A percentile compares a stretch with the other conserved stretches of the same genome.
These are phyloP conservation scores for Eucalyptus tenuipes DNA, from an alignment of 345 rosid species.

Conservation along the genomic window DNA sequence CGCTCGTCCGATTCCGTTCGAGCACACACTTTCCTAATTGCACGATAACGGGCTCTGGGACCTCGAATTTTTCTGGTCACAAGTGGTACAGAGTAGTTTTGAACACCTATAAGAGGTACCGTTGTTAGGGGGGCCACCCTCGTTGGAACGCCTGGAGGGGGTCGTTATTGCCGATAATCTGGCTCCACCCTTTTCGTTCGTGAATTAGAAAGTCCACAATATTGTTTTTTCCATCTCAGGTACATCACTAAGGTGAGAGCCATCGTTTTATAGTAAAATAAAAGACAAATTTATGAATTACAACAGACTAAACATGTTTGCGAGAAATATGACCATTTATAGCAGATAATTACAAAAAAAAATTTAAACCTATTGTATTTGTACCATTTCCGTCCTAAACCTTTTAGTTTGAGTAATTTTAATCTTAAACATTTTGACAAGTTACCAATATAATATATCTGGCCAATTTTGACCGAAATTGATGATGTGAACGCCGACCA, in stretches of 20 bases:
- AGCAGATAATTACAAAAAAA: background rate
- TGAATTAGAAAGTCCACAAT: background rate
- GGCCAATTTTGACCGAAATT: background rate
- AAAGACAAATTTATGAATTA: background rate
- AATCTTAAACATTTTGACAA: no score
- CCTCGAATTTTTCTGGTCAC: background rate
- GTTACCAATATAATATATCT: no score
- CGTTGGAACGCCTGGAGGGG: background rate
- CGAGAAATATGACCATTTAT: background rate
- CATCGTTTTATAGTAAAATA: background rate
- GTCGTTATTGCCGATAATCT: background rate
- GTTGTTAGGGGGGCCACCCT: background rate
- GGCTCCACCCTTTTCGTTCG: background rate
- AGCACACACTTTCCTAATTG: background rate
- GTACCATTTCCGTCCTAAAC: no score
- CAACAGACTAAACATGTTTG: background rate
- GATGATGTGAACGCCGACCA: rapidly evolving
- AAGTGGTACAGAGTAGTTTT: background rate
- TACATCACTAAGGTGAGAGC: background rate
- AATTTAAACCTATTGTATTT: no score
- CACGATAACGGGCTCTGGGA: background rate
- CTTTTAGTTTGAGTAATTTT: no score
- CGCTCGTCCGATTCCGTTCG: background rate
- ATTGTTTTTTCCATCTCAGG: background rate
- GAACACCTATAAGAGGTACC: no score